Conservation (phyloP, 805 yeast species). For the Monosporozyma servazzii region DNA sequence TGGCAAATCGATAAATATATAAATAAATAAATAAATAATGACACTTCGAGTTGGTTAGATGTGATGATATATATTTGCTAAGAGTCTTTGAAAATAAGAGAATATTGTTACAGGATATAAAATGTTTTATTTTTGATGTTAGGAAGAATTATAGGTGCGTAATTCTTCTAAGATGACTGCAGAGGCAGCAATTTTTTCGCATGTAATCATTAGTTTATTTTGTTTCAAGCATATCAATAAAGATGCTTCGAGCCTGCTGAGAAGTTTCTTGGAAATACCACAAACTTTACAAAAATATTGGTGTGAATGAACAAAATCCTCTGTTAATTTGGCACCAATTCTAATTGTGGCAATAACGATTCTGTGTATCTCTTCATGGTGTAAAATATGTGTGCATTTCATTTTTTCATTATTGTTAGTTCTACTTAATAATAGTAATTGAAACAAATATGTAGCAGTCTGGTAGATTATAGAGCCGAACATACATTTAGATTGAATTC, state of each 20-base stretch:
- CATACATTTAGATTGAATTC: constrained; percentile 25
- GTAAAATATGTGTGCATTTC: constrained; percentile 24
- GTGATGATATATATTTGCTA: too few species aligned
- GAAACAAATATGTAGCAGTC: constrained; percentile 23
- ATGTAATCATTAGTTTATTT: constrained; percentile 13
- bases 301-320: constrained; percentile 37
- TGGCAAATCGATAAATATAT: not conserved
- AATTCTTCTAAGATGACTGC: constrained; percentile 9
- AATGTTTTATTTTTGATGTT: not conserved
- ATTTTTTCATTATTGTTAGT: not conserved
- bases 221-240: constrained; percentile 11
- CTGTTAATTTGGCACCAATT: constrained; percentile 36
- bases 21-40: not conserved
- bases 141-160: not conserved
- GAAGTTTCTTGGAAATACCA: constrained; percentile 30
- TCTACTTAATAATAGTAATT: constrained; percentile 15
- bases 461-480: constrained; percentile 24
- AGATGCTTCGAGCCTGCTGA: constrained; percentile 15
- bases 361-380: constrained; percentile 36
- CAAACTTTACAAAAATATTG: constrained; percentile 37
- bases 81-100: not conserved
- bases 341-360: constrained; percentile 36
- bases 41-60: not conserved
- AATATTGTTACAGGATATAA: not conserved
- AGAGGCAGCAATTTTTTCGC: constrained; percentile 9